Evolutionary conservation across 1,139 yeast genomes (phyloP), one percentile per base, ranked within the genome.

Genomic region (Scheffersomyces stambukii): DNA sequence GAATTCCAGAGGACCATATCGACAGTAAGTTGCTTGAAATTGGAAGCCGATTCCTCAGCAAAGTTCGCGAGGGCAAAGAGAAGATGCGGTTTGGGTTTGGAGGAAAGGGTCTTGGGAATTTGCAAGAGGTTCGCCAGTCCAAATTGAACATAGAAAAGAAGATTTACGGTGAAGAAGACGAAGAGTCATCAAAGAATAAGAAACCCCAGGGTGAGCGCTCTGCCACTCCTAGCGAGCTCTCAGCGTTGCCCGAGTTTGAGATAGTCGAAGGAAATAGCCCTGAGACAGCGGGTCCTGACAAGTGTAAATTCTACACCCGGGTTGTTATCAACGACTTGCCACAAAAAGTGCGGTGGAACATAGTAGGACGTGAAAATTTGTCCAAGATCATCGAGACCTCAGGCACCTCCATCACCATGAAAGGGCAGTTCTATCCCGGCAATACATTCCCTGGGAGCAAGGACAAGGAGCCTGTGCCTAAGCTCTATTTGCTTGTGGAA

Each of bases 281-380:
- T 3, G 84, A 81, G 34, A 70, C 83, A 11, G 68, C 77, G 26
- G 69, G 74, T 0, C 81, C 86, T 1, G 88, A 80, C 38, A 60
- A 69, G 14, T 71, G 81, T 16, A 70, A 75, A 16, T 85, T 65
- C 59, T 82, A 79, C 44, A 81, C 95, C 1, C 70, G 77, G 23
- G 67, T 91, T 32, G 75, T 77, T 29, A 80, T 89, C 41, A 91
- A 91, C 45, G 96, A 91, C 48, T 64, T 84, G 17, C 96, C 97
- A 0, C 91, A 83, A 46, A 67, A 73, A 25, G 91, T 89, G 0
- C 64, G 98, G 42, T 81, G 95, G 93, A 70, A 70, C 29, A 89
- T 84, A 4, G 79, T 89, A 4, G 79, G 81, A 37, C 70, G 82
- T 18, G 80, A 81, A 3, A 78, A 75, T 25, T 64, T 84, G 29